These are phyloP conservation scores for Arthrocladium fulminans DNA, from an alignment of 2,329 filamentous ascomycete species.

Conservation along the genomic window DNA sequence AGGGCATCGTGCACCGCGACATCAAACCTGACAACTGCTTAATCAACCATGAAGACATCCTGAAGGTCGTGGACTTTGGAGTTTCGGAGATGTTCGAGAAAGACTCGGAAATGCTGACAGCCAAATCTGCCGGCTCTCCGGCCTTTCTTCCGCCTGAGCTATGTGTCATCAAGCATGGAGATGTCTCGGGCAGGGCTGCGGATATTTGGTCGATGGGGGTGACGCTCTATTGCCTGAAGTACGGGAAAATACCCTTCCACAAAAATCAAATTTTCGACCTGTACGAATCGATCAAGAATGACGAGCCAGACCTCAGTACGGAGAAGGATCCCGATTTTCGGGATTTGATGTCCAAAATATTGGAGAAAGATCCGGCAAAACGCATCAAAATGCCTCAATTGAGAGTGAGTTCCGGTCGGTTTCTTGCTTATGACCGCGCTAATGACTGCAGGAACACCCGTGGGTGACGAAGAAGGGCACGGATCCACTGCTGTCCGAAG, in stretches of 20 bases:
- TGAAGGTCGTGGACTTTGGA: conserved; percentile 98
- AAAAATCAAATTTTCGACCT: conserved; percentile 70
- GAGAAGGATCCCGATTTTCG: conserved; percentile 60
- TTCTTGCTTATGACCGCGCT: conserved; percentile 7
- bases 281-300: conserved; percentile 75
- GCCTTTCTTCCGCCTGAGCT: conserved; percentile 91
- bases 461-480: conserved; percentile 80
- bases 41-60: conserved; percentile 78
- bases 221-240: conserved; percentile 84
- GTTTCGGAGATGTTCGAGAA: conserved; percentile 98
- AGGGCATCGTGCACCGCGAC: conserved; percentile 90
- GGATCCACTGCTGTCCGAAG: conserved; percentile 67
- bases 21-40: conserved; percentile 97
- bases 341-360: conserved; percentile 62
- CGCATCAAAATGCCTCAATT: conserved; percentile 76
- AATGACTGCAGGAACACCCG: conserved; percentile 59
- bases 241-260: conserved; percentile 81
- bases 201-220: conserved; percentile 99
- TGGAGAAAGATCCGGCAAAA: conserved; percentile 77
- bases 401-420: conserved; percentile 51
- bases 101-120: conserved; percentile 73
- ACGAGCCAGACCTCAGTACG: conserved; percentile 53
- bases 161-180: conserved; percentile 75
- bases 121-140: conserved; percentile 87
- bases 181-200: conserved; percentile 78